Percentiles rank a stretch among this genome's conserved stretches.
phyloP scores from a whole-genome alignment of 2,329 filamentous ascomycete species.

The Colletotrichum incanum region DNA sequence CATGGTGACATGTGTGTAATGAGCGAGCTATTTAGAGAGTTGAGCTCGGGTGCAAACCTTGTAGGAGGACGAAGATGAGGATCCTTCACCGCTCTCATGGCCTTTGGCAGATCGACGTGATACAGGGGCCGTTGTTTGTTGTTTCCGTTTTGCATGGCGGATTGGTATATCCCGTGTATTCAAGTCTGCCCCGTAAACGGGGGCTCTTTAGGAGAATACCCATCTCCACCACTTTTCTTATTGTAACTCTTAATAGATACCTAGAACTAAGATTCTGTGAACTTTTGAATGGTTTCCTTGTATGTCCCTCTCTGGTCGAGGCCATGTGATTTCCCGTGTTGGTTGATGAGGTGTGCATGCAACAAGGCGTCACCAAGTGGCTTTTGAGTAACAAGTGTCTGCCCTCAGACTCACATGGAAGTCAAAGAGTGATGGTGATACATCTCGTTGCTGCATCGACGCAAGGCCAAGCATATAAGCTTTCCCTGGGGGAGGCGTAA shows the following conservation, averaged over 20 bases:
- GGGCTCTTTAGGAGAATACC: neutral
- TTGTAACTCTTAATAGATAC: conserved; percentile 21
- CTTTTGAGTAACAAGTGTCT: neutral
- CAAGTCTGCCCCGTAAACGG: neutral
- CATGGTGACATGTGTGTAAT: neutral
- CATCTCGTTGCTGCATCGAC: neutral
- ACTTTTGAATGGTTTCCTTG: neutral
- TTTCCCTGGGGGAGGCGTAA: neutral
- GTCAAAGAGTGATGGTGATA: neutral
- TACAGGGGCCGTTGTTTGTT: neutral
- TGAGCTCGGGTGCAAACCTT: conserved; percentile 31
- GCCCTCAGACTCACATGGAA: neutral
- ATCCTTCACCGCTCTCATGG: neutral
- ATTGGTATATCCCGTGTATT: neutral
- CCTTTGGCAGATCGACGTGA: neutral
- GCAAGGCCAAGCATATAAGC: no score
- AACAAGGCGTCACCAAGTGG: neutral
- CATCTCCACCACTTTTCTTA: neutral
- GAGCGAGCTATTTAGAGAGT: conserved; percentile 34
- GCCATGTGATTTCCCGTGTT: neutral
- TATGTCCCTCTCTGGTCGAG: neutral
- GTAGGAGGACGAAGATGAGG: neutral
- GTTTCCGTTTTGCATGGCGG: neutral
- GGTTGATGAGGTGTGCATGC: no score
- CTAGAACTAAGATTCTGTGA: neutral